Evolutionary conservation across 768 basidiomycete species (phyloP), one percentile per base, ranked within the genome.

Genomic region (Dacryopinax primogenitus): DNA sequence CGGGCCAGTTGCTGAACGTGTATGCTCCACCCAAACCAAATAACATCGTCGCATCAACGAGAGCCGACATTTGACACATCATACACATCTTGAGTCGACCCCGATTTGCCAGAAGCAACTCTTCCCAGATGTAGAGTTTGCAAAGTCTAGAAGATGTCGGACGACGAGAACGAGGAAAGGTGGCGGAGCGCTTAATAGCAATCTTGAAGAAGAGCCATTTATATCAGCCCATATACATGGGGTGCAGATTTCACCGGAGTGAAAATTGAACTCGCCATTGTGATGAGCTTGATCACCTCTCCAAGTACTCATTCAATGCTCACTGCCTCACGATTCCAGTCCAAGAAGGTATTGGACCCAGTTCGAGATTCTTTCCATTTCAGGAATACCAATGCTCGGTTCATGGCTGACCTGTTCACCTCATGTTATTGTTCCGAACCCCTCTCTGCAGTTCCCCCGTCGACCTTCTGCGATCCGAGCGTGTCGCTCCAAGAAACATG

Each of bases 201-300:
- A 58, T 58, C 9, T 18, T 58, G 4, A 58, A 13, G 4, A 30
- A 58, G 51, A 3, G 51, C 32, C 4, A 18, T 58, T 3, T 23
- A 58, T 30, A 58, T 58, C 51, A 58, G 51, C 18, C 51, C 51
- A 30, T 32, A 58, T 18, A 58, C 51, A 7, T 58, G 51, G 51
- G 51, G 51, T 3, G 51, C 51, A 6, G 30, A 58, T 11, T 4
- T 58, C 13, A 28, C 51, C 3, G 51, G 51, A 26, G 30, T 32
- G 4, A 30, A 58, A 30, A 26, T 58, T 15, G 51, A 58, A 18
- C 30, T 58, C 13, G 51, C 51, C 6, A 58, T 58, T 18, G 11
- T 30, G 51, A 30, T 58, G 51, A 13, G 51, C 11, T 3, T 21
- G 51, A 11, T 58, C 6, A n/a, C n/a, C 13, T 4, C 26, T 58